Base-by-base conservation (phyloP, 257 asterid species). In the Handroanthus guayacan region DNA sequence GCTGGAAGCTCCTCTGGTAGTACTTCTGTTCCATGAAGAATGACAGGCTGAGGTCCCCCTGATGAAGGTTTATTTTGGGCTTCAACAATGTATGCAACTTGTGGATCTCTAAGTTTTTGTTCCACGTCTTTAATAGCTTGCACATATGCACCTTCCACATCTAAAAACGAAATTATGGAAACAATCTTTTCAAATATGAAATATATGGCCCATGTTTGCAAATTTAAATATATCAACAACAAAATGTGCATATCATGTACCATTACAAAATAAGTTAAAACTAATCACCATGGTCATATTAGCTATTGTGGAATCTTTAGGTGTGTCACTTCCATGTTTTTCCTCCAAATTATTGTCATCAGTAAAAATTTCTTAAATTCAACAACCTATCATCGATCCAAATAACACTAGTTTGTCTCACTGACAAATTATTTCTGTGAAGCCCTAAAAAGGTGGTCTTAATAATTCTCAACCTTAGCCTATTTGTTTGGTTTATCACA, bases 41-140 rank as follows among this genome's bases (percentile, higher is more conserved):
- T 82, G 56, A 87, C 68, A 75, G 93, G 89, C 78, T 58, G 84
- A 18, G 84, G 78, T 72, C 82, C 86, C 76, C 83, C 85, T 74
- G 85, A 43, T 50, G 89, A 85, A 76, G 85, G 69, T 69, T 74
- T 76, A 73, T 75, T 82, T 52, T 76, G 83, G 74, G 93, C 82
- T 84, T 91, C 98, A 68, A 91, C 34, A 70, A 95, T 78, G 84
- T 83, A 95, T 78, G 98, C 85, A 71, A 84, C 89, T 77, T 82
- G 92, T 72, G 92, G 93, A 78, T 87, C 97, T 85, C 84, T 84
- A 81, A 95, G 90, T 81, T 87, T 89, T 62, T 71, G 38, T 75
- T 83, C 89, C 71, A 89, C 86, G 68, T 80, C 88, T 72, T 88
- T 86, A 79, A 84, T 86, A 80, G 97, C 92, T 77, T 71, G 86